Evolutionary conservation across 495 filamentous ascomycete species (phyloP), one percentile per base, ranked within the genome.

Genomic region (Aspergillus avenaceus): DNA sequence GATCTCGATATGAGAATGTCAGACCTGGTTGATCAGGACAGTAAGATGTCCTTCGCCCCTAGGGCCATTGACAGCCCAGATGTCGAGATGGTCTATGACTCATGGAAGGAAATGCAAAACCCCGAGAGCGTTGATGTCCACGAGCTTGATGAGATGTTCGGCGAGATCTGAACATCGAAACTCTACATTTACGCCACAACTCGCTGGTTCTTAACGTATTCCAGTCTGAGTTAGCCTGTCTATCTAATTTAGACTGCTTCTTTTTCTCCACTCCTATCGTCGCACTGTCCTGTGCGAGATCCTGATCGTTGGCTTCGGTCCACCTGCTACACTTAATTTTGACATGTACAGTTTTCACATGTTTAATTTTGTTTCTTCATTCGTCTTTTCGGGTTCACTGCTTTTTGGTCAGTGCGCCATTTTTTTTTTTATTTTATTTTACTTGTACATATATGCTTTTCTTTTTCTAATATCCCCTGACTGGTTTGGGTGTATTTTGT

Each of bases 61-160:
- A 62, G 76, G 49, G 67, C 80, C 45, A 22, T 66, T 9, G 59
- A 82, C 28, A 78, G 82, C 48, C 54, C 64, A 51, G 55, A 65
- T 18, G 38, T 60, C 13, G 72, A 71, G 43, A 60, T 64, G 41
- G 46, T 55, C 16, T 63, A 74, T 45, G 70, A 71, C 47, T 75
- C 73, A 19, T 74, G 70, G 70, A 61, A 84, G 69, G 86, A 90
- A 54, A 73, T 87, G 54, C 77, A 83, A 51, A 92, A 85, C 65
- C 91, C 90, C 0, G 93, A 97, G 69, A 88, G 81, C 45, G 83
- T 98, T 43, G 89, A 90, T 68, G 77, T 98, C 27, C 87, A 95
- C 38, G 93, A 98, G 75, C 79, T 98, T 2, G 93, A 98, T 62
- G 84, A 90, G 49, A 78, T 97, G 72, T 80, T 98, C 64, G 73